phyloP scores from a whole-genome alignment of 176 grass and related monocot genomes.

The Canna indica region DNA sequence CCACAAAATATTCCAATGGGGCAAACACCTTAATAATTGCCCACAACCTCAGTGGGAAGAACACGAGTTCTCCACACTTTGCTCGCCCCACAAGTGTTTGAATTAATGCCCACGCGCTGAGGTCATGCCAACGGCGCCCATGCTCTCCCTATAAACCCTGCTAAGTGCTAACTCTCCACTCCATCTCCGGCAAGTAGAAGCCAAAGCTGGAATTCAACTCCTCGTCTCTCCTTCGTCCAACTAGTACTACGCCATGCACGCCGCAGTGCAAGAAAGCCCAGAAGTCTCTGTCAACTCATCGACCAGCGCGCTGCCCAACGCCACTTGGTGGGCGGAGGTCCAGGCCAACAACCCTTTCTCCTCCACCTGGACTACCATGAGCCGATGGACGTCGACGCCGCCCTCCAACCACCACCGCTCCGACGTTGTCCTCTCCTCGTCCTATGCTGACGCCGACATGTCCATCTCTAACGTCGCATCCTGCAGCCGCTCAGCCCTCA shows the following conservation, averaged over 20 bases:
- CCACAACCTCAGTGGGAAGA: too few species aligned
- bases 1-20: too few species aligned
- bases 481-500: neutral
- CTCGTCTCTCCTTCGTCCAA: too few species aligned
- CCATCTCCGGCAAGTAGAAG: too few species aligned
- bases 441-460: neutral
- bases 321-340: constrained; percentile 16
- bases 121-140: neutral
- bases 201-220: neutral
- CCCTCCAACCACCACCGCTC: neutral
- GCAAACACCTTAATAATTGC: too few species aligned
- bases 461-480: neutral
- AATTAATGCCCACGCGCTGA: neutral
- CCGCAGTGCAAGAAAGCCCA: neutral
- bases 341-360: constrained; percentile 8
- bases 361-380: neutral
- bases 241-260: neutral
- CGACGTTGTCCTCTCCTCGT: neutral
- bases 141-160: neutral
- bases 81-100: too few species aligned
- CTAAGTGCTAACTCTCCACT: too few species aligned
- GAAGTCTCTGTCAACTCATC: neutral
- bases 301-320: neutral
- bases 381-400: neutral
- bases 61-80: too few species aligned